Conservation (phyloP, 495 filamentous ascomycete genomes). For the Friedmanniomyces endolithicus region DNA sequence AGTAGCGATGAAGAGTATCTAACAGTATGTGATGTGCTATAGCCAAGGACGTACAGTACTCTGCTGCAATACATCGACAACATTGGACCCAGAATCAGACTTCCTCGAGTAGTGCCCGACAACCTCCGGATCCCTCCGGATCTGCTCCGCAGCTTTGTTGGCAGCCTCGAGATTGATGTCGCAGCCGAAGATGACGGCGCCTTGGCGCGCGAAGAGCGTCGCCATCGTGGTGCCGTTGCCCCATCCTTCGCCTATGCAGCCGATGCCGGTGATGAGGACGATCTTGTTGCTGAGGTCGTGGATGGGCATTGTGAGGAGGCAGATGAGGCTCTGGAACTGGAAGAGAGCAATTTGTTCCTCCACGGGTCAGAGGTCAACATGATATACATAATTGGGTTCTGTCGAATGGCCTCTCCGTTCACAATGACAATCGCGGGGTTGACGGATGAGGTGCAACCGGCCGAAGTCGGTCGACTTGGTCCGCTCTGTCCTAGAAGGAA, state of each 20-base stretch:
- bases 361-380: too few relatives aligned
- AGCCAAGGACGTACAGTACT: background rate
- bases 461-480: too few relatives aligned
- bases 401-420: too few relatives aligned
- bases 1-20: too few relatives aligned
- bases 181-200: constrained; percentile 18
- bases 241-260: constrained; percentile 33
- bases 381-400: too few relatives aligned
- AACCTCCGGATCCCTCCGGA: constrained; percentile 12
- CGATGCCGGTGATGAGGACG: constrained; percentile 39
- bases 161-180: constrained; percentile 15
- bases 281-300: constrained; percentile 36
- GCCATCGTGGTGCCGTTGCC: constrained; percentile 22
- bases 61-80: constrained; percentile 2
- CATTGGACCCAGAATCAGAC: background rate
- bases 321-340: background rate
- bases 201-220: constrained; percentile 16
- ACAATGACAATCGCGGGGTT: too few relatives aligned
- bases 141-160: constrained; percentile 26
- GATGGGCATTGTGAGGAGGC: constrained; percentile 10
- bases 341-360: too few relatives aligned
- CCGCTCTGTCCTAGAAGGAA: too few relatives aligned
- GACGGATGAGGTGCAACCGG: too few relatives aligned
- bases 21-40: too few relatives aligned
- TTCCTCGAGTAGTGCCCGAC: background rate